phyloP scores from a whole-genome alignment of 805 yeast species.

The Pichia heedii region DNA sequence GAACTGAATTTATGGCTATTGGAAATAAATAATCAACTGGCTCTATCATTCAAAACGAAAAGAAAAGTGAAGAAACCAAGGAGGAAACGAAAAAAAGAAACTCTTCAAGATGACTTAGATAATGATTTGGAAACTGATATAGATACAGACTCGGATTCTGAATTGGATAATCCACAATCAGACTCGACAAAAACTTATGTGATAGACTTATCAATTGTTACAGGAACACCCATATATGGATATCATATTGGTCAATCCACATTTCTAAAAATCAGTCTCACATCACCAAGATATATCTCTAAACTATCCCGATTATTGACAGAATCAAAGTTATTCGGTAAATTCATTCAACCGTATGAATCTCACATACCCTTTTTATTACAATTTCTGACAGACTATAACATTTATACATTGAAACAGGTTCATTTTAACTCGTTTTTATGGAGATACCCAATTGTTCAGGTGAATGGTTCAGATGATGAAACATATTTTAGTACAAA shows the following conservation, averaged over 20 bases:
- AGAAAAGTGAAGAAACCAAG: constrained; percentile 1
- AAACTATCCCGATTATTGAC: constrained; percentile 43
- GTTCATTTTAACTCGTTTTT: constrained; percentile 36
- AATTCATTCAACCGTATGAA: constrained; percentile 50
- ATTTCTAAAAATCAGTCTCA: constrained; percentile 58
- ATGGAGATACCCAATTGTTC: constrained; percentile 48
- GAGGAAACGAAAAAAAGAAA: constrained; percentile 7
- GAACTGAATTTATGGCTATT: constrained; percentile 6
- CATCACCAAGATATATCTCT: constrained; percentile 51
- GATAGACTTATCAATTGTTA: constrained; percentile 55
- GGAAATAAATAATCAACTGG: constrained; percentile 11
- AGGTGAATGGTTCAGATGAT: background rate
- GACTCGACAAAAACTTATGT: constrained; percentile 27
- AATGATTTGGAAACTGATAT: background rate
- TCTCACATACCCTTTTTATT: constrained; percentile 68
- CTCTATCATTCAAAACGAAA: background rate
- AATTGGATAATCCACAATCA: too few species aligned
- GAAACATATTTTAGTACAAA: constrained; percentile 20
- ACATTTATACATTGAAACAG: constrained; percentile 82
- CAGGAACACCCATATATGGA: constrained; percentile 80
- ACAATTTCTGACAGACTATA: constrained; percentile 78
- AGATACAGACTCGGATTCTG: background rate
- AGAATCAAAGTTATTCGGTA: constrained; percentile 34
- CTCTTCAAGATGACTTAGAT: background rate
- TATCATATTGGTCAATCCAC: constrained; percentile 56